Percentiles rank a stretch among this genome's conserved stretches.
These are phyloP conservation scores for Triangularia verruculosa DNA, from an alignment of 2,329 filamentous ascomycete genomes.

Conservation along the genomic window DNA sequence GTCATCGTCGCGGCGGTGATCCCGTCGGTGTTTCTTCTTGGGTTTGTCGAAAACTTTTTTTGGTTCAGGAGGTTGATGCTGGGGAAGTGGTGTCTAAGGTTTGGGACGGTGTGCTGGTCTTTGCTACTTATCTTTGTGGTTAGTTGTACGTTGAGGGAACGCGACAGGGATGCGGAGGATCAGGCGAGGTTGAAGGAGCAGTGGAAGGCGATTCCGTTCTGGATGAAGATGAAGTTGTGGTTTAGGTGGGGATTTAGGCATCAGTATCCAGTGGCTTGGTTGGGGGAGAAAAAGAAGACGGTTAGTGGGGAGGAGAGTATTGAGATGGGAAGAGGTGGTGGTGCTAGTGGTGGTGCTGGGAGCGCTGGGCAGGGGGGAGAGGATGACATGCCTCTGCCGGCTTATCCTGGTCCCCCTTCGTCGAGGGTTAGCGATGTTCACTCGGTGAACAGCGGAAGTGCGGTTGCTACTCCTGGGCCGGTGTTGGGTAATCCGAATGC, in stretches of 20 bases:
- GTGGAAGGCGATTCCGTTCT: slow-evolving; percentile 18
- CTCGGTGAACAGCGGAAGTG: neutral
- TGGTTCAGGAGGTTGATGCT: slow-evolving; percentile 35
- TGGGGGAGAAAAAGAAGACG: slow-evolving; percentile 12
- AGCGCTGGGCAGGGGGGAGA: neutral
- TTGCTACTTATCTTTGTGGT: slow-evolving; percentile 24
- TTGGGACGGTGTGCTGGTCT: slow-evolving; percentile 34
- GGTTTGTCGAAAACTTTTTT: slow-evolving; percentile 33
- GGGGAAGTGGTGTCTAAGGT: slow-evolving; percentile 30
- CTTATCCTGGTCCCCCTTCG: neutral
- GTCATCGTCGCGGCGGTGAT: slow-evolving; percentile 30
- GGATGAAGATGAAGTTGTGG: slow-evolving; percentile 24
- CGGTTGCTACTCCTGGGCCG: neutral
- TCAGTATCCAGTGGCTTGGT: slow-evolving; percentile 26
- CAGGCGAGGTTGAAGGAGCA: slow-evolving; percentile 18
- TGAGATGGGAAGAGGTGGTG: neutral
- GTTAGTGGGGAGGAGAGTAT: neutral
- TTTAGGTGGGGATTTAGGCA: slow-evolving; percentile 27
- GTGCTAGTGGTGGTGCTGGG: neutral
- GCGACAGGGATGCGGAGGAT: slow-evolving; percentile 24
- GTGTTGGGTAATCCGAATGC: neutral
- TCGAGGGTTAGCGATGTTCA: neutral
- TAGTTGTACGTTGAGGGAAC: slow-evolving; percentile 30
- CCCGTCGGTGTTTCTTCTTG: slow-evolving; percentile 31
- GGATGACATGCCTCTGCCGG: neutral